Percentiles rank a stretch among this genome's conserved stretches.
These are phyloP conservation scores for Fragaria vesca DNA, from an alignment of 306 rosid species.

Conservation along the genomic window DNA sequence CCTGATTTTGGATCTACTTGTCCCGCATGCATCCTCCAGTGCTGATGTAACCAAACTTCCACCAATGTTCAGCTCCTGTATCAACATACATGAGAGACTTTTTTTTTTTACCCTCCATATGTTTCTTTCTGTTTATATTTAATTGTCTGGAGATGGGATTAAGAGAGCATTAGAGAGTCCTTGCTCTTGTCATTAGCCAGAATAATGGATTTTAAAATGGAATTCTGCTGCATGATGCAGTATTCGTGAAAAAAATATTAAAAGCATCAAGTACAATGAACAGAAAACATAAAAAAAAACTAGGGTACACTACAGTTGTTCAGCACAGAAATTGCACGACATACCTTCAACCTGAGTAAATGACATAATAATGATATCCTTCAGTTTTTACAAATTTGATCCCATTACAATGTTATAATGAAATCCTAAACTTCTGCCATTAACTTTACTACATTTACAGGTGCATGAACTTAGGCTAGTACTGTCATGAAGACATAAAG, in stretches of 20 bases:
- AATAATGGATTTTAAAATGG: not conserved
- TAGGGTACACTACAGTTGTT: not conserved
- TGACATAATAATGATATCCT: not conserved
- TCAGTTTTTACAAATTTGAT: not conserved
- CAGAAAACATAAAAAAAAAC: not conserved
- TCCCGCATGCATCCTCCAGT: conserved; percentile 85
- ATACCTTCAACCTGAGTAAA: not conserved
- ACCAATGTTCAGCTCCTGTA: conserved; percentile 87
- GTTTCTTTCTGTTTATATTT: conserved; percentile 3
- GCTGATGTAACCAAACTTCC: conserved; percentile 85
- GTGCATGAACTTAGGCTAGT: not conserved
- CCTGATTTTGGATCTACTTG: conserved; percentile 59
- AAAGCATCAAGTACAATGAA: not conserved
- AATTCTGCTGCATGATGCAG: not conserved
- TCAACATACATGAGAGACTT: conserved; percentile 7
- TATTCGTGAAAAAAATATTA: not conserved
- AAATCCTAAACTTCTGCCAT: not conserved
- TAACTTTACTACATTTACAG: not conserved
- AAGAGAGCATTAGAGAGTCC: not conserved
- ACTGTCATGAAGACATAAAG: not conserved
- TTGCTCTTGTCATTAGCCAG: not conserved
- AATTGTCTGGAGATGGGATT: not conserved
- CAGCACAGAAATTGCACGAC: not conserved
- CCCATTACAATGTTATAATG: not conserved
- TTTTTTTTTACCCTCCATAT: not conserved